phyloP scores from a whole-genome alignment of 2,329 filamentous ascomycete species.

The Paramyrothecium sp. region DNA sequence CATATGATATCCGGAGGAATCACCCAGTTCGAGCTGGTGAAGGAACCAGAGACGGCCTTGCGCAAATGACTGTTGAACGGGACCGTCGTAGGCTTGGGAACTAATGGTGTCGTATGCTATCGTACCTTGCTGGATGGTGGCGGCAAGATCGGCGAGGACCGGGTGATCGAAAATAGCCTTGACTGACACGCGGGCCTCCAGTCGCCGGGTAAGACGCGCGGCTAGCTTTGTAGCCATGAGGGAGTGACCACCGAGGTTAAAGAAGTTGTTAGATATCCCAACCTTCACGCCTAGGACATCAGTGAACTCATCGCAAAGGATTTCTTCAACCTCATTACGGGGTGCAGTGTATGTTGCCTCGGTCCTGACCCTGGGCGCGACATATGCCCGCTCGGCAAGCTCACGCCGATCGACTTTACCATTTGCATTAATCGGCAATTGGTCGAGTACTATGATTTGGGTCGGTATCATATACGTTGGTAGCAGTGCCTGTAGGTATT shows the following conservation, averaged over 20 bases:
- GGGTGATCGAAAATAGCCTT: slow-evolving; percentile 9
- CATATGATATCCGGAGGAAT: slow-evolving; percentile 3
- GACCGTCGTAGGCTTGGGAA: neutral
- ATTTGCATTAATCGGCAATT: neutral
- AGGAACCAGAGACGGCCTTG: slow-evolving; percentile 12
- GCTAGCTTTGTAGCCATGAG: slow-evolving; percentile 45
- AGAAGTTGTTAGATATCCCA: slow-evolving; percentile 43
- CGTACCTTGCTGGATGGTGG: neutral
- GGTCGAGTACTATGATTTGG: neutral
- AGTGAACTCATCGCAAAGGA: neutral
- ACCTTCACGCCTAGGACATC: slow-evolving; percentile 31
- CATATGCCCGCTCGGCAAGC: neutral
- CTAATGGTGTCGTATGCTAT: neutral
- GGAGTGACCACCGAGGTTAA: slow-evolving; percentile 46
- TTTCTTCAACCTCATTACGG: slow-evolving; percentile 18
- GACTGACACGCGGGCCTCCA: slow-evolving; percentile 6
- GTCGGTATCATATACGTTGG: neutral
- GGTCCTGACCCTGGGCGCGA: neutral
- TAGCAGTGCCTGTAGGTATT: neutral
- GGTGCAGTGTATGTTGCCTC: slow-evolving; percentile 6
- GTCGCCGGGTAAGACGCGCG: slow-evolving; percentile 4
- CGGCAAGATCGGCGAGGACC: neutral
- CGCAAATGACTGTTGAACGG: too few relatives aligned
- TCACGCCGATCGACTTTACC: neutral
- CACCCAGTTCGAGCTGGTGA: slow-evolving; percentile 8